Evolutionary conservation across 208 protist species (phyloP).

Genomic region (Trypanosoma mega): DNA sequence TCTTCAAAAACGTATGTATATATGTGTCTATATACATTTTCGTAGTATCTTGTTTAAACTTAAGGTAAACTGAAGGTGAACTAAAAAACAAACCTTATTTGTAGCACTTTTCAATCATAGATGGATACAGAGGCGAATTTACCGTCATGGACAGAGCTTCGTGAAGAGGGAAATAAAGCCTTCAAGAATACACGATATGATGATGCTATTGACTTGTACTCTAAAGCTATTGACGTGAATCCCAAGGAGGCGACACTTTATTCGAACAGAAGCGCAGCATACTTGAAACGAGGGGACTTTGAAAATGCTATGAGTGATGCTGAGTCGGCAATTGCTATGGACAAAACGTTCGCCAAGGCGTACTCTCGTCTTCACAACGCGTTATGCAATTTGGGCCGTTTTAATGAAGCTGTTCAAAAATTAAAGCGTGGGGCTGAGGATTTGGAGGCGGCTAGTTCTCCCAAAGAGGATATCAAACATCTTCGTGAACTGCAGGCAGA

Average conservation of each 20-base stretch:
- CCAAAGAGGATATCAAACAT: conserved; percentile 41
- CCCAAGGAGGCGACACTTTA: conserved; percentile 48
- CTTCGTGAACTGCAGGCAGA: conserved; percentile 40
- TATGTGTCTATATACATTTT: conserved; percentile 12
- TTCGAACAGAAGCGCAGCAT: conserved; percentile 74
- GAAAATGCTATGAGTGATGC: conserved; percentile 60
- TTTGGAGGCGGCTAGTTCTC: conserved; percentile 14
- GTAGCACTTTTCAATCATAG: background rate
- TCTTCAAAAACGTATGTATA: too few species aligned
- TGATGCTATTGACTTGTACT: conserved; percentile 65
- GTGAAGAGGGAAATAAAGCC: conserved; percentile 65
- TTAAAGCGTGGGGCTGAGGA: conserved; percentile 25
- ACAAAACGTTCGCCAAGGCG: conserved; percentile 79
- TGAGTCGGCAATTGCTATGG: conserved; percentile 65
- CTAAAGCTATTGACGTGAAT: conserved; percentile 59
- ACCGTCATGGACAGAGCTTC: conserved; percentile 23
- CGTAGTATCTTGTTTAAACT: background rate
- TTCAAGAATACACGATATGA: conserved; percentile 50
- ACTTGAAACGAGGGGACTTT: conserved; percentile 57
- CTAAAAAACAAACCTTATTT: background rate
- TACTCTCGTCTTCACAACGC: conserved; percentile 86
- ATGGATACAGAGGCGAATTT: background rate
- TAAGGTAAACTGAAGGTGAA: background rate
- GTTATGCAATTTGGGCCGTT: conserved; percentile 69
- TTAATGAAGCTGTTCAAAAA: conserved; percentile 50